Evolutionary conservation across 2,329 filamentous ascomycete genomes (phyloP), one percentile per base, ranked within the genome.

Genomic region (Colletotrichum australisinense): DNA sequence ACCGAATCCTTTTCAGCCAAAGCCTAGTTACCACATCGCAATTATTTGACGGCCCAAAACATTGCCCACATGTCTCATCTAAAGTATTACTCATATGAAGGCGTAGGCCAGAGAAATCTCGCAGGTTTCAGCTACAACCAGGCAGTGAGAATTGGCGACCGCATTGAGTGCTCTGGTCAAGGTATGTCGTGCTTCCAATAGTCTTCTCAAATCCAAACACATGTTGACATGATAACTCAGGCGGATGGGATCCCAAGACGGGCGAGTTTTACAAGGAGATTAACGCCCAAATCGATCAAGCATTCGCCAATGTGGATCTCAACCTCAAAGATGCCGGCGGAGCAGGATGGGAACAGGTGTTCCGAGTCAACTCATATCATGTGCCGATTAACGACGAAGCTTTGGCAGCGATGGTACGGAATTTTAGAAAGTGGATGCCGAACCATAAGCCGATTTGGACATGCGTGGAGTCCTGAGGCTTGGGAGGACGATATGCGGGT

Each of bases 231-330:
- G 4, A 35, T 22, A 49, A 53, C 28, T 38, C 26, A 83, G 82
- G 80, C 35, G 81, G 78, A 19, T 83, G 81, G 81, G 72, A 82
- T 35, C 79, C 78, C 19, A 38, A 78, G 5, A 80, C 74, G 1
- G 73, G 76, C 8, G 74, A 72, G 11, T 63, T 77, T 77, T 83
- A 72, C 28, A 76, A 75, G 2, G 83, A 86, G 12, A 80, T 87
- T 53, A 83, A 84, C 59, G 82, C 79, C 0, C 82, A 89, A 65
- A 86, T 89, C 59, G 86, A 87, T 63, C 83, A 85, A 66, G 88
- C 89, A 0, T 92, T 92, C 76, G 79, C 77, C 4, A 92, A 92
- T 69, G 86, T 91, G 11, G 88, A 92, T 1, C 77, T 83, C 5
- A 81, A 78, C 32, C 79, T 92, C 5, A 83, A 81, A 32, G 76